Evolutionary conservation across 2,329 filamentous ascomycete species (phyloP).

Genomic region (Paraphaeosphaeria sporulosa): DNA sequence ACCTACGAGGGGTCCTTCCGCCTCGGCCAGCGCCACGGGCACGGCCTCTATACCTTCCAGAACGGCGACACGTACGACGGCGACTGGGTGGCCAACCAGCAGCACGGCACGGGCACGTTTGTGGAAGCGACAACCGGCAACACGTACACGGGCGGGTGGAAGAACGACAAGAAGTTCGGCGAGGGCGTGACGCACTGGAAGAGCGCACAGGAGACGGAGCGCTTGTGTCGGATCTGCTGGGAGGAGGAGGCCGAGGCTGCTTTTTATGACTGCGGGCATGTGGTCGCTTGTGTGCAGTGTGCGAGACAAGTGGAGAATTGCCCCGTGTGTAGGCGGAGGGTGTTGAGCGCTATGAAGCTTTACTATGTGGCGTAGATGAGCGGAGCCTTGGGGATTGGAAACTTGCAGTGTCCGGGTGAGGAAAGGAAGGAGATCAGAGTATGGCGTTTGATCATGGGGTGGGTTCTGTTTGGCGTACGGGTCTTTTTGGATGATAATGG

Average conservation of each 20-base stretch:
- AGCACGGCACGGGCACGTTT: slow-evolving; percentile 66
- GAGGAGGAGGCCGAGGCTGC: slow-evolving; percentile 66
- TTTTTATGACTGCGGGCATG: slow-evolving; percentile 70
- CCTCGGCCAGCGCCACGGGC: slow-evolving; percentile 61
- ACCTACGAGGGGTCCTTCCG: slow-evolving; percentile 64
- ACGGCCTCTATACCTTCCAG: slow-evolving; percentile 65
- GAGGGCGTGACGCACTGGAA: slow-evolving; percentile 69
- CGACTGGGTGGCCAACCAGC: slow-evolving; percentile 69
- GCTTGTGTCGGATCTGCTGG: slow-evolving; percentile 69
- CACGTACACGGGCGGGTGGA: slow-evolving; percentile 68
- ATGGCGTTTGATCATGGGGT: background rate
- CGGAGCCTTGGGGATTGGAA: no score
- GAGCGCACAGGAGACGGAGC: slow-evolving; percentile 67
- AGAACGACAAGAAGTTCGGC: slow-evolving; percentile 66
- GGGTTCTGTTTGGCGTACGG: background rate
- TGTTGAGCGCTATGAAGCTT: slow-evolving; percentile 66
- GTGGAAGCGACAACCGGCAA: slow-evolving; percentile 65
- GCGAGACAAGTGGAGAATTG: slow-evolving; percentile 66
- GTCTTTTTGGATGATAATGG: background rate
- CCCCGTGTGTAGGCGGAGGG: slow-evolving; percentile 66
- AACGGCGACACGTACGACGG: slow-evolving; percentile 70
- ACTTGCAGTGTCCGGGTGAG: no score
- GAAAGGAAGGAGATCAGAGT: no score
- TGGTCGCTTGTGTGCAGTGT: slow-evolving; percentile 67
- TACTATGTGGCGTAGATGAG: slow-evolving; percentile 50